Evolutionary conservation across 129 eudicot genomes (phyloP).

Genomic region (Flaveria sonorensis): DNA sequence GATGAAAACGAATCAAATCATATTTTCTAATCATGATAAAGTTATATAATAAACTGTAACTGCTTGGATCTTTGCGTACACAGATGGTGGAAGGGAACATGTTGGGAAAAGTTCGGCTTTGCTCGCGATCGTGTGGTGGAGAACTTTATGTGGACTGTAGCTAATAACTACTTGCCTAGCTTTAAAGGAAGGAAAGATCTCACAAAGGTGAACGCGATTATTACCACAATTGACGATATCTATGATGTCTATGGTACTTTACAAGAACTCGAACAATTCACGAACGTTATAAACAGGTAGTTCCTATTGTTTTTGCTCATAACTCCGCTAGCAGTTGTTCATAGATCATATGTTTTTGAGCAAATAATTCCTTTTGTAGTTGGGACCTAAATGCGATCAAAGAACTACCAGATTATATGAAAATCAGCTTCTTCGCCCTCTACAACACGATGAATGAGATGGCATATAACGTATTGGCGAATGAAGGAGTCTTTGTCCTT

Average conservation of each 20-base stretch:
- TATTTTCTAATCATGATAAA: neutral
- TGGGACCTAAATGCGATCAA: slow-evolving; percentile 49
- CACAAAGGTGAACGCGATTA: slow-evolving; percentile 20
- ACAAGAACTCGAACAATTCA: slow-evolving; percentile 33
- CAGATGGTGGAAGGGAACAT: slow-evolving; percentile 43
- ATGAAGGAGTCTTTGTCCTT: slow-evolving; percentile 35
- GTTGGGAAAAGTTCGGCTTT: slow-evolving; percentile 26
- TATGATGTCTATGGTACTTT: slow-evolving; percentile 45
- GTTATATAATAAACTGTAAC: too few species aligned
- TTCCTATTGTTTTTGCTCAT: too few species aligned
- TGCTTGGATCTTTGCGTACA: too few species aligned
- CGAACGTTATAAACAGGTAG: slow-evolving; percentile 30
- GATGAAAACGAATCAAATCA: neutral
- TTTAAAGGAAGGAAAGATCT: slow-evolving; percentile 25
- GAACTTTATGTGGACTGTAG: slow-evolving; percentile 33
- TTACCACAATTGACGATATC: slow-evolving; percentile 40
- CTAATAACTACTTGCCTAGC: slow-evolving; percentile 20
- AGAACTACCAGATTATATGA: slow-evolving; percentile 48
- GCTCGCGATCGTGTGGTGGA: slow-evolving; percentile 46
- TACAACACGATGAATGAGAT: slow-evolving; percentile 47
- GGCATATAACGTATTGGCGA: slow-evolving; percentile 36
- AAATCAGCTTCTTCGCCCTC: slow-evolving; percentile 45
- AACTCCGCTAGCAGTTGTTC: too few species aligned
- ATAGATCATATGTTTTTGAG: too few species aligned
- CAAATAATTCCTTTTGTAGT: slow-evolving; percentile 19